A percentile compares a stretch with the other conserved stretches of the same genome.
phyloP scores from a whole-genome alignment of 2,329 filamentous ascomycete species.

The Ophiostoma perfectum region DNA sequence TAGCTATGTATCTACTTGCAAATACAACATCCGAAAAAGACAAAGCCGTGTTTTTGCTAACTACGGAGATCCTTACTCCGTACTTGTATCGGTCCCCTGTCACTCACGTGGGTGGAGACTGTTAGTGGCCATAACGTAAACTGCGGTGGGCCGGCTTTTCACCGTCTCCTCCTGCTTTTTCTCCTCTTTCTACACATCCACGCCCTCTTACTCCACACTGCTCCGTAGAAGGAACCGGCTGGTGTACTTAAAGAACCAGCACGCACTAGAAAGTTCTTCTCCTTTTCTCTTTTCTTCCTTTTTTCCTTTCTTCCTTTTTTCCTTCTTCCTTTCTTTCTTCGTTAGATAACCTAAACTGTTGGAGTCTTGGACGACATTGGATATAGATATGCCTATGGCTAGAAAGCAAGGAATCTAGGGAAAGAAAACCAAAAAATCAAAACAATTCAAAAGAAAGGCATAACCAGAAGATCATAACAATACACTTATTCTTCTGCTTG shows the following conservation, averaged over 20 bases:
- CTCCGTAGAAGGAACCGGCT: neutral
- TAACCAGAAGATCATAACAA: neutral
- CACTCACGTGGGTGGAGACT: neutral
- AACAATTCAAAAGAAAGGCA: neutral
- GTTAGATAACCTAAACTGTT: neutral
- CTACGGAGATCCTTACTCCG: too few species aligned
- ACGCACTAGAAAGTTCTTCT: constrained; percentile 7
- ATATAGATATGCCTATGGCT: neutral
- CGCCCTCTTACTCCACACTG: neutral
- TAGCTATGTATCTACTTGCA: neutral
- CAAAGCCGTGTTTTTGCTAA: too few species aligned
- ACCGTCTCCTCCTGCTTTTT: neutral
- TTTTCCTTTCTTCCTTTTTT: neutral
- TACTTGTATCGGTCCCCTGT: too few species aligned
- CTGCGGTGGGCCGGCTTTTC: neutral
- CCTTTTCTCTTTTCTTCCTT: neutral
- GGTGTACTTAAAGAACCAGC: constrained; percentile 2
- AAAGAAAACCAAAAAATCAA: neutral
- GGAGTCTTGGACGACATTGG: neutral
- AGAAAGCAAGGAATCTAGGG: neutral
- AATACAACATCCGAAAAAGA: too few species aligned
- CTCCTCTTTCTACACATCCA: neutral
- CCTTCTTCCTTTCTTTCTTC: neutral
- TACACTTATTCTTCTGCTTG: neutral
- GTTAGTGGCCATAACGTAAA: constrained; percentile 8